These are phyloP conservation scores for Fusarium secorum DNA, from an alignment of 2,329 filamentous ascomycete species.

Conservation along the genomic window DNA sequence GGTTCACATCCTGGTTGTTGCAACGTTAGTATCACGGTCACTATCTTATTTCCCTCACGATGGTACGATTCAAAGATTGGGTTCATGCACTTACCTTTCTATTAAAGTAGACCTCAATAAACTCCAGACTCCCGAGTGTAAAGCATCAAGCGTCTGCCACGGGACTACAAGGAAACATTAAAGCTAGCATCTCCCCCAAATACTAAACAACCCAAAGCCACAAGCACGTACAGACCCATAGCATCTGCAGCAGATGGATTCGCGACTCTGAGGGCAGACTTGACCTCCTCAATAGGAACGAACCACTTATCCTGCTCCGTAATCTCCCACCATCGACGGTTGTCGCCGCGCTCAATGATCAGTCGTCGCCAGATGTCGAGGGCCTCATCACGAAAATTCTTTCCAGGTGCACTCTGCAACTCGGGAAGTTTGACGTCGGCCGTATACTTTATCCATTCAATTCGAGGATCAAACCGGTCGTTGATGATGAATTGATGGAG, in stretches of 20 bases:
- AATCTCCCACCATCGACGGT: background rate
- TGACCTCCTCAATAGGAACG: background rate
- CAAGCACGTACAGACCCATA: background rate
- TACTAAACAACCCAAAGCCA: background rate
- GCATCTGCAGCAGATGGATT: background rate
- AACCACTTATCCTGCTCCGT: background rate
- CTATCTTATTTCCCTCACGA: background rate
- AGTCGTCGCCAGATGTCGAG: background rate
- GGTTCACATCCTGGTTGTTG: background rate
- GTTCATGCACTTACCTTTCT: background rate
- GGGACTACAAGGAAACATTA: too few species aligned
- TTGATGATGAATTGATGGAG: slow-evolving; percentile 6
- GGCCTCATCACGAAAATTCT: background rate
- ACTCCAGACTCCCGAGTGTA: background rate
- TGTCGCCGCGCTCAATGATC: background rate
- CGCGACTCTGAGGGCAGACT: background rate
- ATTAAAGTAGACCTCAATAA: background rate
- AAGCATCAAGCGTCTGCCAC: background rate
- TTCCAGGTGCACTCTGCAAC: background rate
- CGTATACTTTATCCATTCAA: slow-evolving; percentile 5
- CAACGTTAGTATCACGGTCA: background rate
- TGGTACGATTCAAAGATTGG: background rate
- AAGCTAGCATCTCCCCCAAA: background rate
- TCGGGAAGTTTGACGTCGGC: background rate
- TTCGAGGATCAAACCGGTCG: slow-evolving; percentile 6